Base-by-base conservation (phyloP, 495 filamentous ascomycete genomes). In the Daldinia caldariorum region DNA sequence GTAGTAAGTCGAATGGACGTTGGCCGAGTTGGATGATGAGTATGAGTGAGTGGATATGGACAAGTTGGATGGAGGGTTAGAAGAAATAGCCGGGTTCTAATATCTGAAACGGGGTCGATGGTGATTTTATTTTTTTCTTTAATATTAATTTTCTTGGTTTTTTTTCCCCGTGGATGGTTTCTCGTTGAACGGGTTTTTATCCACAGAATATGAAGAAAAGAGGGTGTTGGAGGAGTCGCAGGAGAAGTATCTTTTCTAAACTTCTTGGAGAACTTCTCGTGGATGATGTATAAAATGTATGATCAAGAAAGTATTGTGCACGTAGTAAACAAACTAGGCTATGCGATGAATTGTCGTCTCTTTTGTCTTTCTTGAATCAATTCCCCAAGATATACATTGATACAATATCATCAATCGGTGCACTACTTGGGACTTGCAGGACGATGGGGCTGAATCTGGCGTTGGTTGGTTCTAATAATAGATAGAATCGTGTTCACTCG, bases 391-490 rank as follows among this genome's bases (percentile, higher is more conserved):
- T 54, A 59, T 74, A 71, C 74, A 68, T 63, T 70, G 57, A 74
- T 68, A 72, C 74, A 76, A 74, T 74, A 69, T 3, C 59, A 63
- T 72, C 70, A 70, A 67, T 71, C 64, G 67, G 53, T 71, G 67
- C 71, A 67, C 69, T 69, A 68, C 70, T 73, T 75, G 66, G 63
- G 62, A 74, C 74, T 71, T 75, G 76, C 77, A 79, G 77, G 74
- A 73, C 77, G 72, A 79, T 79, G 78, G 78, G 78, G 78, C 78
- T 78, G 78, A 78, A 79, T 73, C 75, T 76, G 77, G 77, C 76
- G 74, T 79, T 79, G 75, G 77, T 71, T 74, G 78, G 74, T 83
- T 77, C 80, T 81, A 83, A 81, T 79, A 79, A 81, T 83, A 83
- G 80, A 81, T 58, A 68, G 75, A 68, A 76, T 75, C 72, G 76